Conservation (phyloP, 352 stramenopile genomes). For the Pythium phragmiticola region DNA sequence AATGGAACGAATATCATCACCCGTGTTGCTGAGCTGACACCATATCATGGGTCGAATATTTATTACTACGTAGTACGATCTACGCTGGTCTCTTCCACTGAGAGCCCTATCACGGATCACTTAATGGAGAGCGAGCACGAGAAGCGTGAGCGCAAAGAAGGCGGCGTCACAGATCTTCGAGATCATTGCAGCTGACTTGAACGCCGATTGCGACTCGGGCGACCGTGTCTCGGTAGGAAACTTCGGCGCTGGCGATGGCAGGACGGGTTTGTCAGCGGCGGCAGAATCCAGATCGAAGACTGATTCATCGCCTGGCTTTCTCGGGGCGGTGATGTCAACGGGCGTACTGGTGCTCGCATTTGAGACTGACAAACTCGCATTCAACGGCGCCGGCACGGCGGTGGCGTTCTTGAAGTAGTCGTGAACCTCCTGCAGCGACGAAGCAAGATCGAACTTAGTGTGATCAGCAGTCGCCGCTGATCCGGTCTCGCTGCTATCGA, state of each 20-base stretch:
- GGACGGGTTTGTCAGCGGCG: neutral
- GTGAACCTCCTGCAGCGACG: slow-evolving; percentile 13
- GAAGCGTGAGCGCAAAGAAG: neutral
- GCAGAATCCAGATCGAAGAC: slow-evolving; percentile 8
- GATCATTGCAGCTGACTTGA: slow-evolving; percentile 9
- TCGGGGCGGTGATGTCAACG: neutral
- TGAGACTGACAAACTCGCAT: neutral
- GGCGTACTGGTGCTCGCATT: neutral
- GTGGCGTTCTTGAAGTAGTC: slow-evolving; percentile 6
- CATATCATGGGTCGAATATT: neutral
- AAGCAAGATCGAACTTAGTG: neutral
- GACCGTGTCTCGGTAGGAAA: neutral
- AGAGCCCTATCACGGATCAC: neutral
- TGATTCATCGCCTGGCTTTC: neutral
- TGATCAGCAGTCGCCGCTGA: neutral
- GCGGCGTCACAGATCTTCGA: slow-evolving; percentile 1
- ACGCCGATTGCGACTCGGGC: neutral
- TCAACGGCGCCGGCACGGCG: neutral
- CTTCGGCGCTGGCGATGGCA: neutral
- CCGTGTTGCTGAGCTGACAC: neutral
- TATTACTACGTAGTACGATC: slow-evolving; percentile 1
- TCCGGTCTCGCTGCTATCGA: neutral
- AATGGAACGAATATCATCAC: too few species aligned
- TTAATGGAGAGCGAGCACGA: slow-evolving; percentile 7
- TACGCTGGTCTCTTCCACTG: neutral